Base-by-base conservation (phyloP, 169 alveolate species). In the Plasmodium gaboni region DNA sequence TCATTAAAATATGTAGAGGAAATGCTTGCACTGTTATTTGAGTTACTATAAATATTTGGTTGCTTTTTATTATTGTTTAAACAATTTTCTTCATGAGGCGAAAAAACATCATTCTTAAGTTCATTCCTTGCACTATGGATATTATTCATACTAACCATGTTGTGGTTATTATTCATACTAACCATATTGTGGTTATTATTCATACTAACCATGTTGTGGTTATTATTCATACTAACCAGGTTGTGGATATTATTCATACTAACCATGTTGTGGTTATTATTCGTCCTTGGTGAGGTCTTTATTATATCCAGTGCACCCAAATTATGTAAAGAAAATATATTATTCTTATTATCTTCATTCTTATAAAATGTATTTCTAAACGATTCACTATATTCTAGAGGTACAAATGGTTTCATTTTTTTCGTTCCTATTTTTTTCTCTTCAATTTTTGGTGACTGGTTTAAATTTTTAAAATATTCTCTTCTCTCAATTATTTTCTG, bases 291-390 rank as follows among this genome's bases (percentile, higher is more conserved):
- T 0, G 69, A 13, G 60, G 4, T 38, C 10, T 60, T 70, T 42
- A 68, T 17, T 26, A 69, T 69, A 46, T 70, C 50, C 72, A 67
- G 32, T 10, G 17, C 57, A 24, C 71, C 69, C 60, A 67, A 68
- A 55, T 83, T 67, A 4, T 83, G 46, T 69, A 83, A 50, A 0
- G 85, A 67, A 17, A 83, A 83, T 38, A 83, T 71, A 22, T 83
- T 67, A 51, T 69, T 68, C 64, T 67, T 83, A 59, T 83, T 83
- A 69, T 83, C 46, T 15, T 83, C 85, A 83, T 83, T 83, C 44
- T 80, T 67, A 53, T 83, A 83, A 69, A 83, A 83, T 59, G 91
- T 83, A 44, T 83, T 83, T 69, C 91, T 83, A 68, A 83, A 83
- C 2, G 85, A 69, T 83, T 83, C 91, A 44, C 91, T 67, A 68